Percentiles rank a stretch among this genome's conserved stretches.
Evolutionary conservation across 2,329 filamentous ascomycete genomes (phyloP).

Genomic region (Stachybotrys chartarum): DNA sequence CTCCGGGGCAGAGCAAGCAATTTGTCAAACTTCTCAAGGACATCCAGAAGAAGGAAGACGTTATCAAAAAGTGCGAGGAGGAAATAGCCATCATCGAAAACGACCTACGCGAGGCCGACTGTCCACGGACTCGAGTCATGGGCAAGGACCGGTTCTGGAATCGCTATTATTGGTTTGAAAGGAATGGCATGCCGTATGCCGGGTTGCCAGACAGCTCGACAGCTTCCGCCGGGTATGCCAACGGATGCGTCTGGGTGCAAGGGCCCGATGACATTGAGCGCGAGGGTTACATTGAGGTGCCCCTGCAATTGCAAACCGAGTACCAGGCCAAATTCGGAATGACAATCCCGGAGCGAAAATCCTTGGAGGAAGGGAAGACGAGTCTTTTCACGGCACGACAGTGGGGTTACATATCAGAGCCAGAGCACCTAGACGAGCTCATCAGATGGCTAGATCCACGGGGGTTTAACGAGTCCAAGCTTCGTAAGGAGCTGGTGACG

Average conservation of each 20-base stretch:
- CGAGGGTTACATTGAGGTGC: constrained; percentile 76
- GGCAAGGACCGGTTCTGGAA: constrained; percentile 98
- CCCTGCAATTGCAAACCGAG: constrained; percentile 61
- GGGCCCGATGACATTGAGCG: constrained; percentile 86
- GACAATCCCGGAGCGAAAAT: constrained; percentile 80
- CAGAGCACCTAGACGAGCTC: constrained; percentile 68
- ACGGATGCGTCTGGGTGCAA: constrained; percentile 93
- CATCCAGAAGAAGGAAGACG: constrained; percentile 78
- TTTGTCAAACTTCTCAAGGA: constrained; percentile 83
- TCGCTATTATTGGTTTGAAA: constrained; percentile 98
- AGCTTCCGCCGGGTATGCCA: constrained; percentile 79
- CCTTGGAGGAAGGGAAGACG: constrained; percentile 75
- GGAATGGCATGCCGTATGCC: constrained; percentile 94
- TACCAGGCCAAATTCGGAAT: constrained; percentile 73
- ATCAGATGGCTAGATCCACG: constrained; percentile 84
- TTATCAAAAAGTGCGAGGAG: constrained; percentile 74
- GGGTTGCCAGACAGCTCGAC: constrained; percentile 86
- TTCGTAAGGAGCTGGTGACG: constrained; percentile 76
- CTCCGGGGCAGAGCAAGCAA: constrained; percentile 75
- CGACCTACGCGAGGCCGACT: constrained; percentile 88
- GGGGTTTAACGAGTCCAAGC: constrained; percentile 76
- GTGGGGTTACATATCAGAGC: constrained; percentile 88
- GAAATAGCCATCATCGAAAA: constrained; percentile 83
- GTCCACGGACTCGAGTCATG: constrained; percentile 79
- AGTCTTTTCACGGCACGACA: constrained; percentile 69